Evolutionary conservation across 805 yeast species (phyloP).

Genomic region (Komagataella pastoris): DNA sequence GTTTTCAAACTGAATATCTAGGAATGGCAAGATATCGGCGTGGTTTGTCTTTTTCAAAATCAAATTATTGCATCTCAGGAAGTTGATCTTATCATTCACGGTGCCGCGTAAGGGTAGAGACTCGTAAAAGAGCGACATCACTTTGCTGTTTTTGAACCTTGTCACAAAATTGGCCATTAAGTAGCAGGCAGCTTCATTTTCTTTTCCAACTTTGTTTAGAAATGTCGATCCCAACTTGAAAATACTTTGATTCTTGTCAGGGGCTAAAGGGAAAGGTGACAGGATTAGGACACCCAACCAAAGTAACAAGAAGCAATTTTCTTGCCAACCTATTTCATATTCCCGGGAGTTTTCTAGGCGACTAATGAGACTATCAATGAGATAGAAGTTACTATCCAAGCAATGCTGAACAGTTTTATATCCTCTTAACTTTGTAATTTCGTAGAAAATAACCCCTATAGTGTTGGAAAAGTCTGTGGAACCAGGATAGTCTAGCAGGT

Average conservation of each 20-base stretch:
- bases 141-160: constrained; percentile 26
- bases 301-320: constrained; percentile 34
- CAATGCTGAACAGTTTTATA: constrained; percentile 45
- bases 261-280: constrained; percentile 57
- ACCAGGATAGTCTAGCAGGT: constrained; percentile 1
- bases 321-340: constrained; percentile 26
- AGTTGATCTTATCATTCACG: background rate
- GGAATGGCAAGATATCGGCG: constrained; percentile 1
- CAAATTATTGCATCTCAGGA: constrained; percentile 5
- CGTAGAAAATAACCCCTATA: constrained; percentile 32
- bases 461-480: constrained; percentile 3
- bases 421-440: constrained; percentile 52
- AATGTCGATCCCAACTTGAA: constrained; percentile 19
- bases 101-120: background rate
- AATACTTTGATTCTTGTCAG: constrained; percentile 20
- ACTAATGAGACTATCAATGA: constrained; percentile 25
- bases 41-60: constrained; percentile 9
- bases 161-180: constrained; percentile 40
- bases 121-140: constrained; percentile 13
- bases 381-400: constrained; percentile 44
- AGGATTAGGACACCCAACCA: constrained; percentile 64
- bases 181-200: constrained; percentile 37
- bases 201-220: constrained; percentile 38
- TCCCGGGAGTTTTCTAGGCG: constrained; percentile 8
- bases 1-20: constrained; percentile 6